A percentile compares a stretch with the other conserved stretches of the same genome.
phyloP scores from a whole-genome alignment of 495 filamentous ascomycete species.

The Penicillium fimorum region DNA sequence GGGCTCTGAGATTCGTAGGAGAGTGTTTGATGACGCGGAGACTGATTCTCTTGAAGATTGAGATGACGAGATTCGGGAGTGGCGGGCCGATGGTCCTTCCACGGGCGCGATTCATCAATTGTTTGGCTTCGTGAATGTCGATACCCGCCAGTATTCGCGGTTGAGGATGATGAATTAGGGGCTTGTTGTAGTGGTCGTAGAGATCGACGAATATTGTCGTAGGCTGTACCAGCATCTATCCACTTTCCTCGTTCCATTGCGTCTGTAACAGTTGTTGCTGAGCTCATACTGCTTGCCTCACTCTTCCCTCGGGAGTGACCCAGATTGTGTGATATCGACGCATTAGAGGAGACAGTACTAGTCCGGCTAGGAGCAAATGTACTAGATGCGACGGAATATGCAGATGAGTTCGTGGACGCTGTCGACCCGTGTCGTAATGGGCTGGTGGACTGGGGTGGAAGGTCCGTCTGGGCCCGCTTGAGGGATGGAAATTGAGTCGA shows the following conservation, averaged over 20 bases:
- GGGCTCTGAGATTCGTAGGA: constrained; percentile 30
- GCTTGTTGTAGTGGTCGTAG: constrained; percentile 73
- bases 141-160: constrained; percentile 27
- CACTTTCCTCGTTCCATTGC: constrained; percentile 18
- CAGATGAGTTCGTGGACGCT: constrained; percentile 74
- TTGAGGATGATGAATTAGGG: constrained; percentile 50
- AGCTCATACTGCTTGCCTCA: constrained; percentile 56
- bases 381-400: constrained; percentile 68
- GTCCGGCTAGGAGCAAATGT: constrained; percentile 66
- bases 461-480: constrained; percentile 66
- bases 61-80: constrained; percentile 33
- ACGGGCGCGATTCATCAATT: constrained; percentile 37
- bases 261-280: constrained; percentile 37
- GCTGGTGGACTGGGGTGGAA: constrained; percentile 54
- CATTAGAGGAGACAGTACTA: constrained; percentile 74
- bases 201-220: constrained; percentile 71
- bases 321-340: constrained; percentile 54
- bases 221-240: constrained; percentile 56
- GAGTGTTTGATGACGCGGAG: constrained; percentile 26
- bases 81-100: constrained; percentile 36
- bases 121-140: constrained; percentile 48
- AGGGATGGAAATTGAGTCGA: constrained; percentile 43
- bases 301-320: constrained; percentile 77
- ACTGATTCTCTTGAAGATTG: constrained; percentile 36
- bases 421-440: constrained; percentile 72